Percentiles rank a stretch among this genome's conserved stretches.
Evolutionary conservation across 306 rosid genomes (phyloP).

Genomic region (Cucurbita ficifolia): DNA sequence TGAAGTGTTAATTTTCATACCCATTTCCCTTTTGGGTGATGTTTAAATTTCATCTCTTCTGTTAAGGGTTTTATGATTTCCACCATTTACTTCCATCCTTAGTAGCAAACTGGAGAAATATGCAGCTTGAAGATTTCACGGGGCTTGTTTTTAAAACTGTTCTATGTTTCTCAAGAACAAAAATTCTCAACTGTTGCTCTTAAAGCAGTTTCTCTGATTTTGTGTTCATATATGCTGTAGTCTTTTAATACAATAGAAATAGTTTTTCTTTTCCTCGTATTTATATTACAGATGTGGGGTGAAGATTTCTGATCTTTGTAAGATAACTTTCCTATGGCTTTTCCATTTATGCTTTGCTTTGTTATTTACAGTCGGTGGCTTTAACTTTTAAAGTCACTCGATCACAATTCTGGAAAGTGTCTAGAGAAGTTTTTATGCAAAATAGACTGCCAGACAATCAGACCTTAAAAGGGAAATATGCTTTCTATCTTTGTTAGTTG

Average conservation of each 20-base stretch:
- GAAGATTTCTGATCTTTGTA: background rate
- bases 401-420: background rate
- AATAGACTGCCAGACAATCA: background rate
- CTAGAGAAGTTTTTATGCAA: background rate
- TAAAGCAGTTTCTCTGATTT: background rate
- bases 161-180: background rate
- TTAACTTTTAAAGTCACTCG: background rate
- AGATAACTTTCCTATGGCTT: background rate
- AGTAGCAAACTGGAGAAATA: background rate
- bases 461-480: background rate
- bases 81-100: background rate
- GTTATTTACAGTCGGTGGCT: background rate
- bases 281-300: background rate
- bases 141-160: background rate
- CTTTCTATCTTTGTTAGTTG: background rate
- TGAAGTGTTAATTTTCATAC: background rate
- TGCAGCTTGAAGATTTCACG: background rate
- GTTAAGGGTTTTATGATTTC: background rate
- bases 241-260: background rate
- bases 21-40: background rate
- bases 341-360: background rate
- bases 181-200: background rate
- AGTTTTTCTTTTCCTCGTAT: background rate
- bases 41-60: background rate
- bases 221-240: background rate